Base-by-base conservation (phyloP, 306 rosid genomes). In the Cicer chorassanicum region DNA sequence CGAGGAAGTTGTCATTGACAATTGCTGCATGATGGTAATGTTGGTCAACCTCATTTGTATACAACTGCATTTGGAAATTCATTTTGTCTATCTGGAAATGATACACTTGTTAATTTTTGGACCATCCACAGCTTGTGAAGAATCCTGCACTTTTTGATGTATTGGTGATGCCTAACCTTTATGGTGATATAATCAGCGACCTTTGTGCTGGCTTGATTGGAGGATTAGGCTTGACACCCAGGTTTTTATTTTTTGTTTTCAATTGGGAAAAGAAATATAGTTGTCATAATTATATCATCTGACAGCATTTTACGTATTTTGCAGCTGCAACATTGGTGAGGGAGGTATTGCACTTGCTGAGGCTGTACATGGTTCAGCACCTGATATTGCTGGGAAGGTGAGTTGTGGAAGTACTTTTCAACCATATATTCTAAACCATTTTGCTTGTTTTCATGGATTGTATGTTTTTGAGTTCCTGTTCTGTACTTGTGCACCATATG, bases 311-410 rank as follows among this genome's bases (percentile, higher is more conserved):
- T 36, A 39, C 61, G 65, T 56, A 18, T 14, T 70, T 51, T 85
- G 45, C 82, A 94, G 99, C 87, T 86, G 92, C 86, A 95, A 95
- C 85, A 95, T 95, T 72, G 99, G 99, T 16, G 97, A 92, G 89
- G 98, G 97, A 65, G 99, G 99, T 56, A 90, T 95, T 68, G 98
- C 99, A 54, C 99, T 95, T 73, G 99, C 99, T 65, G 99, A 95
- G 88, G 99, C 99, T 78, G 98, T 95, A 54, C 99, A 95, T 78
- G 99, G 99, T 84, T 95, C 99, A 43, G 99, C 99, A 66, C 99
- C 99, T 71, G 99, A 95, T 80, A 95, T 95, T 78, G 98, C 99
- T 45, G 99, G 99, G 84, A 92, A 87, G 99, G 99, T 95, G 69
- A 90, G 81, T 39, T 11, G 38, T 46, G 53, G 55, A 45, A 45